A percentile compares a stretch with the other conserved stretches of the same genome.
phyloP scores from a whole-genome alignment of 2,329 filamentous ascomycete genomes.

The Oidium heveae region DNA sequence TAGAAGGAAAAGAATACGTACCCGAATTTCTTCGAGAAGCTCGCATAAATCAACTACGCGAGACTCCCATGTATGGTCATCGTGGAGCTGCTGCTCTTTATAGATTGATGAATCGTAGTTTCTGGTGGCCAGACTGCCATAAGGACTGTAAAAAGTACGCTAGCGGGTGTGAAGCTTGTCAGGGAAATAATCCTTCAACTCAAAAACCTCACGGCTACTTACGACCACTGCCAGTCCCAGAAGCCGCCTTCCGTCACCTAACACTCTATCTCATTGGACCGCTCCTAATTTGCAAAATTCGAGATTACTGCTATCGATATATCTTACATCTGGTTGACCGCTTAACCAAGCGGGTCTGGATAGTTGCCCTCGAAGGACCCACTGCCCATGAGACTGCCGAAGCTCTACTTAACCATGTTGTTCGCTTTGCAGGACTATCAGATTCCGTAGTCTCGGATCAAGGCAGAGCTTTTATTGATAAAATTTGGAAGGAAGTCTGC shows the following conservation, averaged over 20 bases:
- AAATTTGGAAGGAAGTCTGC: too few relatives aligned
- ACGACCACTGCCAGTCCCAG: not conserved
- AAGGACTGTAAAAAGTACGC: not conserved
- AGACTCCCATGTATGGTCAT: not conserved
- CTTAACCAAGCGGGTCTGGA: not conserved
- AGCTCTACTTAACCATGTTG: slow-evolving; percentile 8
- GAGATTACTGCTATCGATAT: not conserved
- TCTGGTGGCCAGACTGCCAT: not conserved
- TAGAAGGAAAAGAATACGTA: not conserved
- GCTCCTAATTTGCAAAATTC: not conserved
- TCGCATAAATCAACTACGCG: not conserved
- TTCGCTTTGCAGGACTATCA: slow-evolving; percentile 3
- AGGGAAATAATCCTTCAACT: not conserved
- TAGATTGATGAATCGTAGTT: too few relatives aligned
- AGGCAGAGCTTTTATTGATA: not conserved
- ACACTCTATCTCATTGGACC: not conserved
- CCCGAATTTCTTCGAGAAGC: not conserved
- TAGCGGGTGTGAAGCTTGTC: not conserved
- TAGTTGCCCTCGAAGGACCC: not conserved
- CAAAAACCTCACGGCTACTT: not conserved
- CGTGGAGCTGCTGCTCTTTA: not conserved
- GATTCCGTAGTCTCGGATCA: not conserved
- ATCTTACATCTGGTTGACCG: not conserved
- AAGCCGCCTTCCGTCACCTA: not conserved
- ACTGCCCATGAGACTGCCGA: not conserved